Conservation (phyloP, 352 stramenopile genomes). For the Phytophthora sp. region DNA sequence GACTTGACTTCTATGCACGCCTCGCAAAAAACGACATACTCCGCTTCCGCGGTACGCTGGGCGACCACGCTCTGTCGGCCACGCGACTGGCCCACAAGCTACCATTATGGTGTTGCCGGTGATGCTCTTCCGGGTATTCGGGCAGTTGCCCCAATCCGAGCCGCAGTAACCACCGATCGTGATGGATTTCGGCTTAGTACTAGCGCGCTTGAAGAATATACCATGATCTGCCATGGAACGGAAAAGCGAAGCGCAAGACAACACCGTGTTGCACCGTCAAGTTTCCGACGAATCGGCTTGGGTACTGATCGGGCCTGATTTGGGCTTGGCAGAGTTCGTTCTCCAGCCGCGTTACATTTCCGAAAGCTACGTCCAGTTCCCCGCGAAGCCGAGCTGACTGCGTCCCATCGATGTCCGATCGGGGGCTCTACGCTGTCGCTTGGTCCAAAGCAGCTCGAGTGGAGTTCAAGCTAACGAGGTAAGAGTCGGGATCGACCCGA, state of each 20-base stretch:
- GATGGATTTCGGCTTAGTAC: neutral
- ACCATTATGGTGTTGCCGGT: neutral
- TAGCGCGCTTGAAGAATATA: conserved; percentile 10
- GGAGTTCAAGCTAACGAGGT: too few relatives aligned
- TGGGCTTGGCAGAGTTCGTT: too few relatives aligned
- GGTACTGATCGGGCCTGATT: too few relatives aligned
- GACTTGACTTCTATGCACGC: neutral
- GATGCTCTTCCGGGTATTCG: neutral
- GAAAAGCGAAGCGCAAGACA: neutral
- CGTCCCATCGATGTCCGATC: too few relatives aligned
- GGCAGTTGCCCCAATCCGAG: conserved; percentile 2
- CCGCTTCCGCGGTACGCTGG: neutral
- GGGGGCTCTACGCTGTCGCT: too few relatives aligned
- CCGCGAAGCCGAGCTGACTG: too few relatives aligned
- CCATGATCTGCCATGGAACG: neutral
- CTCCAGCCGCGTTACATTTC: too few relatives aligned
- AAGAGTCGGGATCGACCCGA: too few relatives aligned
- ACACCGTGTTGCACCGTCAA: neutral
- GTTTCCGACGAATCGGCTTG: neutral
- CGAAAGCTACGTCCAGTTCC: too few relatives aligned
- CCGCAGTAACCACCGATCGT: conserved; percentile 2
- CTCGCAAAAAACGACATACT: neutral
- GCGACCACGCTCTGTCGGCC: neutral
- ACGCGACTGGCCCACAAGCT: neutral
- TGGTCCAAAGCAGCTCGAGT: too few relatives aligned